phyloP scores from a whole-genome alignment of 331 rosid genomes.

The Cucumis variabilis region DNA sequence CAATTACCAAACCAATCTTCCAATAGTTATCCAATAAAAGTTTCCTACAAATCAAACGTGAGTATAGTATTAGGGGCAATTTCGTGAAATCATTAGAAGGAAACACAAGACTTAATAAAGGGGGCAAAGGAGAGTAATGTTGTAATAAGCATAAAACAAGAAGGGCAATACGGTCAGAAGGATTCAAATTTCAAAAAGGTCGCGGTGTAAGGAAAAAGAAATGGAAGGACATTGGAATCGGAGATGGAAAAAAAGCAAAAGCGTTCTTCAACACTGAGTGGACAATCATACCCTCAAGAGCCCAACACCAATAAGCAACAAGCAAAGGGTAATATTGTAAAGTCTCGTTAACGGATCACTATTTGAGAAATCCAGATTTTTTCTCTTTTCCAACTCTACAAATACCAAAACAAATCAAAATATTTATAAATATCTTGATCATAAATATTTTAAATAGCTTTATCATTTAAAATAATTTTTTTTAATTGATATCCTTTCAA shows the following conservation, averaged over 20 bases:
- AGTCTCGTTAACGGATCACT: background rate
- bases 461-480: no score
- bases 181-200: background rate
- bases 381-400: no score
- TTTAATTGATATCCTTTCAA: no score
- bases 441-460: no score
- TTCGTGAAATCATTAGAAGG: background rate
- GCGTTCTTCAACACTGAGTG: background rate
- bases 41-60: no score
- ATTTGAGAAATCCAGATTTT: background rate
- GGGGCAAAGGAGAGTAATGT: background rate
- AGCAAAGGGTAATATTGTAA: background rate
- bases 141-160: background rate
- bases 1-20: no score
- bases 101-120: background rate
- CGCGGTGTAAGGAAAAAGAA: background rate
- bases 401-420: no score
- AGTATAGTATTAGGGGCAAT: background rate
- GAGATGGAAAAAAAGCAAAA: conserved; percentile 19
- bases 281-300: background rate
- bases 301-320: background rate
- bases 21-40: no score
- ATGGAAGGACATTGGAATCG: background rate
- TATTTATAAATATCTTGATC: no score
- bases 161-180: background rate